Base-by-base conservation (phyloP, 768 basidiomycete genomes). In the Hygrophoropsis aurantiaca region DNA sequence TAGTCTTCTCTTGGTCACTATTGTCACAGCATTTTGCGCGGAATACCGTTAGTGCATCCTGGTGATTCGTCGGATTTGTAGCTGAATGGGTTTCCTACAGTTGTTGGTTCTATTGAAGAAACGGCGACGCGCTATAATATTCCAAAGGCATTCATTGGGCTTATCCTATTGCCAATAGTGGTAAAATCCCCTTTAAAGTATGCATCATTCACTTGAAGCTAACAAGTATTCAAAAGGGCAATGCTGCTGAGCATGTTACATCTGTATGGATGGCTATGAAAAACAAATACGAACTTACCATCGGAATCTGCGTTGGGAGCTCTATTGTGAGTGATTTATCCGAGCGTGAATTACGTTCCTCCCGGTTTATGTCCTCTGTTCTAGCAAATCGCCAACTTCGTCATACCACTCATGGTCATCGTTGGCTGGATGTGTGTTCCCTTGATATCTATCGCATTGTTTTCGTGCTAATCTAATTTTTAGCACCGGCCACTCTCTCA, bases 61-160 rank as follows among this genome's bases (percentile, higher is more conserved):
- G 20, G 39, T 30, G 6, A 15, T 24, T 44, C 35, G 18, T 19
- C 19, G 11, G n/a, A 35, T 13, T 25, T 27, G 9, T 9, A 13
- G 23, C 36, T 47, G 10, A 24, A 4, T 34, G 20, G 51, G 26
- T 27, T 25, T 37, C 24, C 26, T 44, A 0, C 43, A 90, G 89
- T 92, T 64, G 92, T 95, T 30, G 87, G 85, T 3, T 91, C 90
- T 3, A 95, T 97, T 53, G 94, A 95, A 63, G 92, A 94, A 62
- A 90, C 89, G 20, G 90, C 93, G 2, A 72, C 80, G 11, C 76
- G 86, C 33, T 93, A 90, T 65, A 63, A 76, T 44, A 87, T 97
- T 44, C 89, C 90, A 0, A 90, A 90, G 65, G 57, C 82, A 0
- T 93, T 94, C 70, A 92, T 93, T 55, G 90, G 90, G 62, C 65